Base-by-base conservation (phyloP, 2,329 filamentous ascomycete genomes). In the Microcyclospora tardicrescens region DNA sequence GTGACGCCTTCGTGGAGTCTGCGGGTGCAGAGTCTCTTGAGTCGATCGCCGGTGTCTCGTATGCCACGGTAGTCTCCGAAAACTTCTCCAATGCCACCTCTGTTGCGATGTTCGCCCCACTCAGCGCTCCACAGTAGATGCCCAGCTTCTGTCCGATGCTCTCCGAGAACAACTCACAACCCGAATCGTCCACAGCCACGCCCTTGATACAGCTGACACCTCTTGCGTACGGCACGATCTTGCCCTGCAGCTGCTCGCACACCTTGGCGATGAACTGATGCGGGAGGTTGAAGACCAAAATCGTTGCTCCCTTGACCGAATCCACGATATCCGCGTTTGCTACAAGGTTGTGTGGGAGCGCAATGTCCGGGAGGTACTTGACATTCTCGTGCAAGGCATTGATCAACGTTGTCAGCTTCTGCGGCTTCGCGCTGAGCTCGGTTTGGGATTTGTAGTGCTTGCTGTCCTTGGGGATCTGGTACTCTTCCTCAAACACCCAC, bases 151-250 rank as follows among this genome's bases (percentile, higher is more conserved):
- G 78, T 41, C 87, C 87, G 57, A 98, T 98, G 61, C 81, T 85
- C 65, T 98, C 91, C 39, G 84, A 93, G 67, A 98, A 95, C 39
- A 98, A 73, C 53, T 79, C 79, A 51, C 96, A 79, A 39, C 83
- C 84, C 36, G 84, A 78, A 54, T 89, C 82, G 30, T n/a, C 12
- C 28, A 98, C 91, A 51, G 93, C 83, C 44, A 98, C 87, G 51
- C 91, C 91, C 71, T 98, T 98, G 67, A 96, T 95, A 64, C 91
- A 98, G 58, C 85, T 93, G 56, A 98, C 86, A 42, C 86, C 91
- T 46, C 93, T 78, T 16, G 91, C 89, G 55, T 79, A 96, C 6
- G 91, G 91, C 24, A 95, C 65, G 48, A 95, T 93, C 54, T 94
- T 79, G 43, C 89, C 91, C 55, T 81, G 73, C 45, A 98, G 71